Evolutionary conservation across 2,329 filamentous ascomycete species (phyloP), one percentile per base, ranked within the genome.

Genomic region (Ilyonectria robusta): DNA sequence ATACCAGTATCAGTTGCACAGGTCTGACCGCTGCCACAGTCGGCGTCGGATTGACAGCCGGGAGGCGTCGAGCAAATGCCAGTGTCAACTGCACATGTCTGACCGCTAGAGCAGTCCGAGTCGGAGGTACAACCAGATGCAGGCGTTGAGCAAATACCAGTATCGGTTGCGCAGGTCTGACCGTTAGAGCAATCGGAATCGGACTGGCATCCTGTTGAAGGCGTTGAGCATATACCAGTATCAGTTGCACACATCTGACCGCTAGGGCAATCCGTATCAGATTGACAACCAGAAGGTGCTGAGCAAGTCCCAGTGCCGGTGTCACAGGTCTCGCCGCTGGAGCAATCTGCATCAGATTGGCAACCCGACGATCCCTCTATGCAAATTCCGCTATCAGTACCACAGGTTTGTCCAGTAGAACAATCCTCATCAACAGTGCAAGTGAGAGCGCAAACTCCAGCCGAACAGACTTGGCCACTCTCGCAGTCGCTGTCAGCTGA

Each of bases 1-100:
- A n/a, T 9, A 37, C 60, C 58, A 2, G 35, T 50, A 26, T 54
- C 60, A 17, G 60, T 58, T 10, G 29, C 15, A 9, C 62, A 64
- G 1, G 37, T 47, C 37, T 64, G 47, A 3, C 47, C 7, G 15
- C 61, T 21, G 21, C 21, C 21, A 64, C 6, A 23, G 23, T 57
- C 37, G 21, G 5, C 37, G 5, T 33, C 48, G 2, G 2, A n/a
- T 5, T 9, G 42, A 15, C 60, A 62, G 21, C 2, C 42, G 26
- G 9, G 42, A 35, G 9, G 42, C 37, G 19, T 19, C 7, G 37
- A 3, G 56, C 23, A n/a, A 51, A 42, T 17, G 48, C 31, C 31
- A 7, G 31, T 33, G 31, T 33, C 31, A 9, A n/a, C 7, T 19
- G 21, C 13, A 11, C 62, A 65, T 2, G 57, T 48, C 4, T 60